These are phyloP conservation scores for Diospyros lotus DNA, from an alignment of 148 eudicot species.

Conservation along the genomic window DNA sequence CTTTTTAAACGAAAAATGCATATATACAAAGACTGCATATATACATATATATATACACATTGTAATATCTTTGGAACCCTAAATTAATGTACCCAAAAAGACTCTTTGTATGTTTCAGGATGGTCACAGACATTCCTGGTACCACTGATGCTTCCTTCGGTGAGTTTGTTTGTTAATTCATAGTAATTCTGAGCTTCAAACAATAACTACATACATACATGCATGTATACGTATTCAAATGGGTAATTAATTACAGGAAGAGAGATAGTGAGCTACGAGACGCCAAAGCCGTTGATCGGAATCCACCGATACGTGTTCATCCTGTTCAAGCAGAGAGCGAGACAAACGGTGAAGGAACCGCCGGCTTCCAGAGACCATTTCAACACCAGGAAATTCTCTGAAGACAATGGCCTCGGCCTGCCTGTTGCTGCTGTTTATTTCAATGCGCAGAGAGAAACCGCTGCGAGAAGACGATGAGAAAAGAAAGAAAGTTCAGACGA, in stretches of 20 bases:
- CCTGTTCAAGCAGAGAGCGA: slow-evolving; percentile 64
- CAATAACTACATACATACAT: no score
- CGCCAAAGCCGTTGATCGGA: slow-evolving; percentile 76
- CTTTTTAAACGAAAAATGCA: no score
- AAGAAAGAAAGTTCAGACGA: no score
- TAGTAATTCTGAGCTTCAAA: no score
- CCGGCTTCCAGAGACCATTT: slow-evolving; percentile 66
- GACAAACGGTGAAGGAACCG: slow-evolving; percentile 47
- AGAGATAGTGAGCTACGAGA: slow-evolving; percentile 71
- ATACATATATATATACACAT: no score
- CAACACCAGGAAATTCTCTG: slow-evolving; percentile 65
- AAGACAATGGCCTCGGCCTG: slow-evolving; percentile 58
- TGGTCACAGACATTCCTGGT: slow-evolving; percentile 90
- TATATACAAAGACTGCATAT: no score
- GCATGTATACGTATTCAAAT: no score
- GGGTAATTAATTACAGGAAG: slow-evolving; percentile 39
- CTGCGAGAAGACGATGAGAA: slow-evolving; percentile 70
- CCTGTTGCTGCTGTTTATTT: slow-evolving; percentile 87
- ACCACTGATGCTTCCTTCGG: slow-evolving; percentile 86
- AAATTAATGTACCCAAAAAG: no score
- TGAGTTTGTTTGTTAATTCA: slow-evolving; percentile 8
- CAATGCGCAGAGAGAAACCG: slow-evolving; percentile 94
- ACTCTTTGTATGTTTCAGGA: slow-evolving; percentile 40
- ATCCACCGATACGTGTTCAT: slow-evolving; percentile 75
- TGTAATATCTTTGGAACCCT: no score